A percentile compares a stretch with the other conserved stretches of the same genome.
These are phyloP conservation scores for Elongisporangium anandrum DNA, from an alignment of 352 stramenopile genomes.

Conservation along the genomic window DNA sequence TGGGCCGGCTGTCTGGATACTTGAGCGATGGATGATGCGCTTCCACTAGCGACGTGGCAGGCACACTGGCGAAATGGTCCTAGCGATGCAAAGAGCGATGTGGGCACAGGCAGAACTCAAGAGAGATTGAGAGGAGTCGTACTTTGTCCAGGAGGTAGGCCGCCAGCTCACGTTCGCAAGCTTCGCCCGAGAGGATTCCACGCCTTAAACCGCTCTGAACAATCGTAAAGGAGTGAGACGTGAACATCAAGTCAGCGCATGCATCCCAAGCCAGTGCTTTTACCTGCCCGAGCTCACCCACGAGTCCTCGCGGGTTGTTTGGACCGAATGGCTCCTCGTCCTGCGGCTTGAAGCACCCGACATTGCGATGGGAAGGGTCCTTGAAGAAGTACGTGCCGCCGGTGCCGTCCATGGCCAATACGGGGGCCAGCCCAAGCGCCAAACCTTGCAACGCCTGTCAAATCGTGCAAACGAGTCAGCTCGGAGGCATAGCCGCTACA, in stretches of 20 bases:
- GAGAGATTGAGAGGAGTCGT: background rate
- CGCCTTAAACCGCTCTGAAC: conserved; percentile 80
- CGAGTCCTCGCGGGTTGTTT: conserved; percentile 95
- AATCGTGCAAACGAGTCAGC: background rate
- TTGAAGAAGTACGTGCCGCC: conserved; percentile 98
- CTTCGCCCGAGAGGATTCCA: conserved; percentile 94
- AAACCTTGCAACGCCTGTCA: conserved; percentile 84
- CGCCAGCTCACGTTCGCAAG: conserved; percentile 95
- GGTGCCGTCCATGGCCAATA: conserved; percentile 93
- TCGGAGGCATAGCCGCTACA: background rate
- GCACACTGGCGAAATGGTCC: conserved; percentile 84
- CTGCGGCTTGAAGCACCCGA: conserved; percentile 97
- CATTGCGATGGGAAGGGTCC: conserved; percentile 90
- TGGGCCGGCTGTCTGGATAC: conserved; percentile 39
- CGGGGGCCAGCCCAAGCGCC: conserved; percentile 88
- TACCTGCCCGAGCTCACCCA: conserved; percentile 72
- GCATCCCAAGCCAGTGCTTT: background rate
- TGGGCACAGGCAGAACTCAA: background rate
- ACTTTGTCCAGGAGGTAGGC: conserved; percentile 95
- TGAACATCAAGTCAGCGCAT: too few relatives aligned
- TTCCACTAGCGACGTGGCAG: conserved; percentile 76
- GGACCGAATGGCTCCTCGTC: conserved; percentile 98
- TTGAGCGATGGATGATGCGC: conserved; percentile 76
- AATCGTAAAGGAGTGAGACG: background rate
- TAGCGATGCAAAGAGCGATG: conserved; percentile 33